phyloP scores from a whole-genome alignment of 805 yeast genomes.

The Saturnispora besseyi region DNA sequence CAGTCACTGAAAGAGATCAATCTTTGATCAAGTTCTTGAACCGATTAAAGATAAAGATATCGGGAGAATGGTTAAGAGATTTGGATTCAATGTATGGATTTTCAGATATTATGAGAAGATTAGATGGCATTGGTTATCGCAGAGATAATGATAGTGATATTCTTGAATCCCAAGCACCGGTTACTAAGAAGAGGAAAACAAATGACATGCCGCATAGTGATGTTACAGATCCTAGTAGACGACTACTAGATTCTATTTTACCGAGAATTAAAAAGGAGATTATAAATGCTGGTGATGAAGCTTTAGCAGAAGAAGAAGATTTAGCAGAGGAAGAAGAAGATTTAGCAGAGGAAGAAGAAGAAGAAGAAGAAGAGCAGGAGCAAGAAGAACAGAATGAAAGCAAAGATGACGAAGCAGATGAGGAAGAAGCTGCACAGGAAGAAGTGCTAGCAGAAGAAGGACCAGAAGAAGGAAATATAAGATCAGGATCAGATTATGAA shows the following conservation, averaged over 20 bases:
- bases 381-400: neutral
- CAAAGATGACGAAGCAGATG: neutral
- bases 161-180: conserved; percentile 1
- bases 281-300: neutral
- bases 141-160: conserved; percentile 2
- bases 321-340: neutral
- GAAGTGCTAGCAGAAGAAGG: neutral
- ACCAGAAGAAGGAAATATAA: neutral
- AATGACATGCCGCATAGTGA: neutral
- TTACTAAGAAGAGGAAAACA: neutral
- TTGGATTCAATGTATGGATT: conserved; percentile 13
- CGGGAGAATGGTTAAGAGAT: conserved; percentile 11
- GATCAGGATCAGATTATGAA: neutral
- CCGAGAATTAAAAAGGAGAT: conserved; percentile 1
- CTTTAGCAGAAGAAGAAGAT: neutral
- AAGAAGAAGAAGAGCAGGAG: neutral
- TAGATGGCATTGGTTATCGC: neutral
- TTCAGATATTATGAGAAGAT: conserved; percentile 3
- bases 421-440: neutral
- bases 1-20: conserved; percentile 9
- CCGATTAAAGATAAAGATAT: conserved; percentile 12
- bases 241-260: neutral
- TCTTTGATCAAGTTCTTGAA: conserved; percentile 14
- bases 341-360: neutral
- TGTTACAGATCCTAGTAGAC: neutral